Conservation (phyloP, 2,329 filamentous ascomycete species). For the Aspergillus fumigatus region DNA sequence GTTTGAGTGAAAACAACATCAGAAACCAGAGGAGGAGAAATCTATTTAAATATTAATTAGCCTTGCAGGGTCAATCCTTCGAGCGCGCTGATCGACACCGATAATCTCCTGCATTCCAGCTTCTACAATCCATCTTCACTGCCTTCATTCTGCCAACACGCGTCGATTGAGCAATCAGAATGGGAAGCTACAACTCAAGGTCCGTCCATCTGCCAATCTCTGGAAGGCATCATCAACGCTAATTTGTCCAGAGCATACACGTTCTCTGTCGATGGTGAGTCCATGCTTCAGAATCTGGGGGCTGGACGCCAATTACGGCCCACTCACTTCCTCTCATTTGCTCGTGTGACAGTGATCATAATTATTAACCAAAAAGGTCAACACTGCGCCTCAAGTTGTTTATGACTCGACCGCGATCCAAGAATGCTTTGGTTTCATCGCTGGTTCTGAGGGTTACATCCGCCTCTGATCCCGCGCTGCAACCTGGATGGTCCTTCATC, state of each 20-base stretch:
- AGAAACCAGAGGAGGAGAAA: neutral
- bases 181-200: neutral
- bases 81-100: neutral
- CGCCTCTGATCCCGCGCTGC: neutral
- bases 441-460: conserved; percentile 10
- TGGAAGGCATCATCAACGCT: neutral
- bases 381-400: neutral
- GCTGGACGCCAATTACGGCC: neutral
- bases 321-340: neutral
- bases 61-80: neutral
- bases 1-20: neutral
- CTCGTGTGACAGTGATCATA: neutral
- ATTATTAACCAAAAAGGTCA: neutral
- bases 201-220: neutral
- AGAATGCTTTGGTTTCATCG: conserved; percentile 12
- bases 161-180: neutral
- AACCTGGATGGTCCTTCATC: neutral
- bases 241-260: neutral
- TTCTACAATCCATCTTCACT: neutral
- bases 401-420: neutral
- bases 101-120: neutral
- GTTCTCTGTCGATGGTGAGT: neutral
- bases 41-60: neutral
- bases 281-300: neutral
- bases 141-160: neutral